These are phyloP conservation scores for Melampsora larici-populina DNA, from an alignment of 1,284 basidiomycete genomes.

Conservation along the genomic window DNA sequence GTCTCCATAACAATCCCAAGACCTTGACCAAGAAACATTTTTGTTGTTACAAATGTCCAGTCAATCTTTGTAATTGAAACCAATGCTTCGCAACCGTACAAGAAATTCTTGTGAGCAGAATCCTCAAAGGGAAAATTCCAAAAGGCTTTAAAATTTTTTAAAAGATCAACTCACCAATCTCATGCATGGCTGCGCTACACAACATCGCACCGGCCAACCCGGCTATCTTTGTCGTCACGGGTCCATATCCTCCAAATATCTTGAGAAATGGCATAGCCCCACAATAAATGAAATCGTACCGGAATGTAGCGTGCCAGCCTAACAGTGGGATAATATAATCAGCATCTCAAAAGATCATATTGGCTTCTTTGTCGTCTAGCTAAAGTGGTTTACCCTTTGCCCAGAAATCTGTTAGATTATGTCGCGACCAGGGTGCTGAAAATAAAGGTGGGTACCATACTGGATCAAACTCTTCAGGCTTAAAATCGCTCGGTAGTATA, in stretches of 20 bases:
- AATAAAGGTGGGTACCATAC: constrained; percentile 29
- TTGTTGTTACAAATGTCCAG: background rate
- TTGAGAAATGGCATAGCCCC: constrained; percentile 27
- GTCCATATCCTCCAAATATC: constrained; percentile 5
- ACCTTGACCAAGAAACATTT: background rate
- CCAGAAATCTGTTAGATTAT: constrained; percentile 39
- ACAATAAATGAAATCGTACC: constrained; percentile 27
- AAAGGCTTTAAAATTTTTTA: background rate
- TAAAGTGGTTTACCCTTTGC: background rate
- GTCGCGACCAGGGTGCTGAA: constrained; percentile 34
- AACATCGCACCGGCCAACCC: constrained; percentile 34
- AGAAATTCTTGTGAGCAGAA: too few relatives aligned
- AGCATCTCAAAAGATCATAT: too few relatives aligned
- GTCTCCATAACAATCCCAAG: background rate
- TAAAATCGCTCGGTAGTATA: background rate
- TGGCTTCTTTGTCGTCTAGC: too few relatives aligned
- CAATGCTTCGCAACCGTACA: background rate
- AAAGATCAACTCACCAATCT: background rate
- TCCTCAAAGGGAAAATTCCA: background rate
- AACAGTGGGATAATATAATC: background rate
- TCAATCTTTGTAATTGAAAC: background rate
- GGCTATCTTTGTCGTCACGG: constrained; percentile 9
- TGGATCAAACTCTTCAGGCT: constrained; percentile 4
- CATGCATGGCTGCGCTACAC: constrained; percentile 34
- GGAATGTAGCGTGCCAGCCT: constrained; percentile 39